Conservation (phyloP, 495 filamentous ascomycete genomes). For the Podospora sp. region DNA sequence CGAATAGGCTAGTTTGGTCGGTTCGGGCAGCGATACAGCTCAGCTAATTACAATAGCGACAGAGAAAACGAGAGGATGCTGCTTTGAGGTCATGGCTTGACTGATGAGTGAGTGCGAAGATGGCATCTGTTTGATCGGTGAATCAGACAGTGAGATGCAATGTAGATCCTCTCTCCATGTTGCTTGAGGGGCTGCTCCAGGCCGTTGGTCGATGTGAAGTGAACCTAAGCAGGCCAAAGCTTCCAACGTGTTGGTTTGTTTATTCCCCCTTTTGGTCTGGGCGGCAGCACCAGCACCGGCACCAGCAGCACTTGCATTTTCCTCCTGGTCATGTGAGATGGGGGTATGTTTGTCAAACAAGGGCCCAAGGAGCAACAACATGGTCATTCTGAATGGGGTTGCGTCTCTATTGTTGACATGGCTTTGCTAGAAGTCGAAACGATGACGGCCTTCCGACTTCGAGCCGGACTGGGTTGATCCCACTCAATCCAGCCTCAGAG, state of each 20-base stretch:
- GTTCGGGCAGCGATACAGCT: not conserved
- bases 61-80: not conserved
- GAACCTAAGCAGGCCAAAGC: too few relatives aligned
- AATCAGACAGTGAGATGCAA: not conserved
- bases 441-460: too few relatives aligned
- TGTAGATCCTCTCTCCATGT: not conserved
- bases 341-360: not conserved
- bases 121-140: too few relatives aligned
- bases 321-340: not conserved
- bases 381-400: too few relatives aligned
- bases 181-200: too few relatives aligned
- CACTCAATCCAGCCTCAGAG: too few relatives aligned
- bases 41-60: constrained; percentile 1
- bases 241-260: not conserved
- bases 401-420: too few relatives aligned
- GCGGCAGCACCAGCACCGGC: not conserved
- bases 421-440: too few relatives aligned
- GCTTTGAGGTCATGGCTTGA: not conserved
- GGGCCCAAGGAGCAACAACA: too few relatives aligned
- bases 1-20: not conserved
- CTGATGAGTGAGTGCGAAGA: too few relatives aligned
- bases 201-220: too few relatives aligned
- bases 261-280: not conserved
- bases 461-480: too few relatives aligned
- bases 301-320: not conserved